phyloP scores from a whole-genome alignment of 2,329 filamentous ascomycete genomes.

The Emericellopsis atlantica region DNA sequence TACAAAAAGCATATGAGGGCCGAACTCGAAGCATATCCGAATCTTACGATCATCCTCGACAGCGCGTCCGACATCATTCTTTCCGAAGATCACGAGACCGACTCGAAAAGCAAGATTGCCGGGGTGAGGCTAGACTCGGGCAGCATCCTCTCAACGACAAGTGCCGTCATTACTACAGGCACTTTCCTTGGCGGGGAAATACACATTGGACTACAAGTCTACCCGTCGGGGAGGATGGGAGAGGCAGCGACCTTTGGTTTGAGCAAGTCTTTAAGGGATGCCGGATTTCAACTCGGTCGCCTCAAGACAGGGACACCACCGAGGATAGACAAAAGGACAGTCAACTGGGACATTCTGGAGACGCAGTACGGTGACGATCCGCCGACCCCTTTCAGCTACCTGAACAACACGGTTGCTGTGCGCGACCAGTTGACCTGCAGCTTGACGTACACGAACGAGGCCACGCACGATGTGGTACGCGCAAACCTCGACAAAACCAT shows the following conservation, averaged over 20 bases:
- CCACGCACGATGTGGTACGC: slow-evolving; percentile 71
- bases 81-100: slow-evolving; percentile 27
- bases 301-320: slow-evolving; percentile 95
- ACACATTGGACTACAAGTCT: slow-evolving; percentile 78
- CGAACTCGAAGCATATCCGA: slow-evolving; percentile 66
- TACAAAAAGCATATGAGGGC: slow-evolving; percentile 88
- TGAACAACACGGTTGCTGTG: slow-evolving; percentile 69
- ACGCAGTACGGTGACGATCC: slow-evolving; percentile 72
- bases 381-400: slow-evolving; percentile 81
- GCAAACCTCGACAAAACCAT: slow-evolving; percentile 91
- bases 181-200: slow-evolving; percentile 95
- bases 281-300: slow-evolving; percentile 79
- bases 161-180: slow-evolving; percentile 89
- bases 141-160: slow-evolving; percentile 64
- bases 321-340: slow-evolving; percentile 67
- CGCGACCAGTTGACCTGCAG: slow-evolving; percentile 76
- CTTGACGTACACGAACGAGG: slow-evolving; percentile 75
- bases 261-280: slow-evolving; percentile 78
- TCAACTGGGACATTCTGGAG: slow-evolving; percentile 63
- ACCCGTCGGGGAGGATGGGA: slow-evolving; percentile 81
- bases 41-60: slow-evolving; percentile 68
- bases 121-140: slow-evolving; percentile 83
- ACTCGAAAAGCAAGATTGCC: slow-evolving; percentile 53
- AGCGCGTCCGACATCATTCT: slow-evolving; percentile 84
- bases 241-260: slow-evolving; percentile 87